Evolutionary conservation across 108 stramenopile species (phyloP).

Genomic region (Cyclotella baltica): DNA sequence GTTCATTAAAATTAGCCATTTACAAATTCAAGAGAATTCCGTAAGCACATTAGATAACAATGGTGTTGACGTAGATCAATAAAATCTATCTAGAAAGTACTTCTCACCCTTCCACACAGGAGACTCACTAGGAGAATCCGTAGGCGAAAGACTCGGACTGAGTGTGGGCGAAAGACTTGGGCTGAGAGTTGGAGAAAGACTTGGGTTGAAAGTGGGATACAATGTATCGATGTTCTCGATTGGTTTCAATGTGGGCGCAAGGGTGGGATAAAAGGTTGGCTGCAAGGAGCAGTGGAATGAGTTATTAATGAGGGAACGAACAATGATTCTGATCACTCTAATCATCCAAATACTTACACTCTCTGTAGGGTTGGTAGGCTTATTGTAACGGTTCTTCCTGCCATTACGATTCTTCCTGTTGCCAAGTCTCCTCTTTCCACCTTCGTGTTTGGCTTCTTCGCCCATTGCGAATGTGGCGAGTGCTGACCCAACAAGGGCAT

Average conservation of each 20-base stretch:
- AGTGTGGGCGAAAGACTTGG: neutral
- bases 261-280: neutral
- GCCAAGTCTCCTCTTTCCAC: neutral
- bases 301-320: too few relatives aligned
- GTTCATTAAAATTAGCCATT: too few relatives aligned
- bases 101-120: slow-evolving; percentile 5
- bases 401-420: neutral
- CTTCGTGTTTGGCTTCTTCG: neutral
- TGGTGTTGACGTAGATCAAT: too few relatives aligned
- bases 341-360: too few relatives aligned
- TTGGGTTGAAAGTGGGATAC: slow-evolving; percentile 1
- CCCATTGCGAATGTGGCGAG: neutral
- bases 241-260: too few relatives aligned
- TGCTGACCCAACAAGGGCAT: slow-evolving; percentile 8
- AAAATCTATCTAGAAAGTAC: neutral
- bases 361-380: neutral
- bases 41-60: too few relatives aligned
- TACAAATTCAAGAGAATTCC: too few relatives aligned
- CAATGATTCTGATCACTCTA: too few relatives aligned
- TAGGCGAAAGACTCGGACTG: neutral
- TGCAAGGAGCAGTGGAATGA: too few relatives aligned
- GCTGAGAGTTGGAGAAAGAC: neutral
- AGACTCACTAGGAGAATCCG: neutral
- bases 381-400: neutral
- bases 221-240: neutral